Evolutionary conservation across 441 rosid genomes (phyloP), one percentile per base, ranked within the genome.

Genomic region (Aquilaria agallochum): DNA sequence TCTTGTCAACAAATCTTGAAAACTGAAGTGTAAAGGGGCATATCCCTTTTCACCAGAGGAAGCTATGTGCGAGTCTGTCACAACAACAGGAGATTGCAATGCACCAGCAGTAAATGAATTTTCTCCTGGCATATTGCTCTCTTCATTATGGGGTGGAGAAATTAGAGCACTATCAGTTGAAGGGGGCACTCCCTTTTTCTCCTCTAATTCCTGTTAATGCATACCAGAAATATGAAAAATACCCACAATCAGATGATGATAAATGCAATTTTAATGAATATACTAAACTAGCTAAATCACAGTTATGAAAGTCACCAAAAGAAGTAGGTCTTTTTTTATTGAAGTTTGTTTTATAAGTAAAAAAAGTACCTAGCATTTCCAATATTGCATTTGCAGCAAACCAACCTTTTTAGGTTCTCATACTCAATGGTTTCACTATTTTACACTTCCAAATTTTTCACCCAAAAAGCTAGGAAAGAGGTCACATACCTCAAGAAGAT

Each of bases 11-110:
- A 95, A 78, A 58, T 86, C 88, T 70, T 85, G 78, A 68, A 86
- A 79, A 72, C 79, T 82, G 79, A 95, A 95, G 56, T 86, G 82
- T 74, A 88, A 71, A 58, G 82, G 81, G 58, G 87, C 74, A 73
- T 76, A 81, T 58, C 68, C 78, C 68, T 78, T 79, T 68, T 83
- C 83, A 68, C 77, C 66, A 44, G 89, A 72, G 49, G 78, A 72
- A 60, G 70, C 72, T 68, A 68, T 14, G 68, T 84, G 79, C 68
- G 79, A 66, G 77, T 83, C 91, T 59, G 80, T 42, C 32, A 65
- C 53, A 60, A 68, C 61, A 54, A 59, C 63, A 53, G 83, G 75
- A 72, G 80, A 71, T 58, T 72, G 82, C 55, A 44, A 50, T 45
- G 75, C 74, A 74, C 79, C 70, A 72, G 69, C 74, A 55, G 64